Evolutionary conservation across 2,329 filamentous ascomycete genomes (phyloP), one percentile per base, ranked within the genome.

Genomic region (Domatiomyces globalis): DNA sequence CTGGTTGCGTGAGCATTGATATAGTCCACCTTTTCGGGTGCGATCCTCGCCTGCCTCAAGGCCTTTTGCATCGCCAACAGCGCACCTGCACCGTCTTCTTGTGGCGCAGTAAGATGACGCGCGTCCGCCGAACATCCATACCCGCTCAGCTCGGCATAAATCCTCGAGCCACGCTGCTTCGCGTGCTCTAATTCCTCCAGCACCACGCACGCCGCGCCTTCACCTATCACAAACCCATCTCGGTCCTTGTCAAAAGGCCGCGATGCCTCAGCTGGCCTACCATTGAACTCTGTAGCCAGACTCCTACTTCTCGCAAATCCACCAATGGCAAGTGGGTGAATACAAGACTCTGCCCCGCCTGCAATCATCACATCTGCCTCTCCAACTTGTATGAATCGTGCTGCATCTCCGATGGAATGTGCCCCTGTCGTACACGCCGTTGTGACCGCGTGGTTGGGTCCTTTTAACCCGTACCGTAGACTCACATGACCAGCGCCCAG

Each of bases 361-460:
- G 92, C 88, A 7, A 98, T 71, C 88, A 98, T 96, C 50, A 96
- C 84, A 66, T 95, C 78, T 45, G 90, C 90, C 65, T 96, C 90
- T 5, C 88, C 89, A 63, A 82, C 83, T n/a, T 84, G 79, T 55
- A 98, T 90, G 65, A 95, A 87, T 17, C 90, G 81, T n/a, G 85
- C 83, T 5, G 92, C 92, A 66, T 98, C 92, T 17, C 90, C 92
- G 48, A 98, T 83, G 1, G 89, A 88, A 69, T 98, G 92, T 1
- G 90, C 87, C 9, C 92, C 92, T 0, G 92, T 98, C 0, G 92
- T 96, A 66, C 92, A 98, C 52, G 92, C 92, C 10, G 92, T 98
- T 0, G 90, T 94, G 42, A 80, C 87, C 1, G 90, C 80, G 67
- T 95, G 92, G 63, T 95, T 95, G 4, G 92, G 92, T 0, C 92